Base-by-base conservation (phyloP, 345 rosid species). In the Pistacia integerrima region DNA sequence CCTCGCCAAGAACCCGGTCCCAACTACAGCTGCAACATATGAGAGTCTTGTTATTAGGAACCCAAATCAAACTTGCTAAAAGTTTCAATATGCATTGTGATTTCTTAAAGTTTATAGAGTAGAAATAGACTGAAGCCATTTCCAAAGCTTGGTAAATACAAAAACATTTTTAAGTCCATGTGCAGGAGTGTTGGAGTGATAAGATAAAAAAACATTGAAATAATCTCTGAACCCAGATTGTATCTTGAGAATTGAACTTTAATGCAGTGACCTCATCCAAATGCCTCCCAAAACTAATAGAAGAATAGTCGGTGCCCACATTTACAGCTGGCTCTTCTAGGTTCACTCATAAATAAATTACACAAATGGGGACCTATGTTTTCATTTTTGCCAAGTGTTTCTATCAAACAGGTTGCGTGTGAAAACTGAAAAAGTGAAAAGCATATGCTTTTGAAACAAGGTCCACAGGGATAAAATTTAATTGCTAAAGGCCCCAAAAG, bases 1-100 rank as follows among this genome's bases (percentile, higher is more conserved):
- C 76, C 86, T 85, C 1, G 97, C 97, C 76, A 93, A 30, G 83
- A 91, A 93, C 8, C 91, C 18, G 12, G 83, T 91, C 65, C 95
- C 97, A 0, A 87, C 92, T 2, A 81, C 90, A 48, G 95, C 97
- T 90, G 90, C 80, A 81, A 9, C 33, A 12, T 0, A 28, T 16
- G 12, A 35, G 1, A 13, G n/a, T 54, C 46, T 54, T 12, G 17
- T 49, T 52, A 52, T 52, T 52, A 13, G 56, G 5, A 52, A 11
- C 17, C 14, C 56, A 52, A 1, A 52, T 11, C 17, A 13, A 52
- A 12, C 17, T 52, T 52, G 56, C 56, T 52, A 22, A 22, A 3
- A 16, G 56, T 11, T 13, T 52, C 56, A 1, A 7, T 8, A 52
- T 52, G 18, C 56, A 12, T 52, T 38, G 41, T 2, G 41, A 3